phyloP scores from a whole-genome alignment of 2,329 filamentous ascomycete genomes.

The Pseudohalonectria lignicola region DNA sequence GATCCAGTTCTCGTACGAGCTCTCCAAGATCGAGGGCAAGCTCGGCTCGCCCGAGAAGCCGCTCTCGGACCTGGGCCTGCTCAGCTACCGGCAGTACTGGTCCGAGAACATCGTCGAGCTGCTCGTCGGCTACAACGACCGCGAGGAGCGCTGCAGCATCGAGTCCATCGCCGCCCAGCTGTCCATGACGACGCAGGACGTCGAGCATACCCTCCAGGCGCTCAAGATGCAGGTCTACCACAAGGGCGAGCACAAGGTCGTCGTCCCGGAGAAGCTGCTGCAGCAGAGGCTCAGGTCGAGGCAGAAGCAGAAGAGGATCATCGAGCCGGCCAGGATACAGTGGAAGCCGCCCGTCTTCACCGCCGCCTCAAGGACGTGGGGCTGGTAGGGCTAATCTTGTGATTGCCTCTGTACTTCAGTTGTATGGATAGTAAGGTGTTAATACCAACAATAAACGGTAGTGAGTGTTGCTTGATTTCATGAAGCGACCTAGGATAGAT shows the following conservation, averaged over 20 bases:
- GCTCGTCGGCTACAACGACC: constrained; percentile 61
- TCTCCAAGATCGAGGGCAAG: constrained; percentile 90
- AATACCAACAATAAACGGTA: too few species aligned
- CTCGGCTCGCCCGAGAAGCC: constrained; percentile 95
- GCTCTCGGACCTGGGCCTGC: constrained; percentile 79
- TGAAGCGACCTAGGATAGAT: too few species aligned
- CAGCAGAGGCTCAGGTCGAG: constrained; percentile 71
- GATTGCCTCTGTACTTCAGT: too few species aligned
- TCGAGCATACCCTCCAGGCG: constrained; percentile 88
- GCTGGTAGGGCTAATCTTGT: constrained; percentile 50
- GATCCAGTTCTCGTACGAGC: constrained; percentile 95
- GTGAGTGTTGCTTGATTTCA: too few species aligned
- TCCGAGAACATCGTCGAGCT: constrained; percentile 87
- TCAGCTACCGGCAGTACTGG: constrained; percentile 97
- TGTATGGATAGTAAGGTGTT: too few species aligned
- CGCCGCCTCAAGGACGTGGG: constrained; percentile 85
- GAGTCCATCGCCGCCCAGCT: constrained; percentile 70
- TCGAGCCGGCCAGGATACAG: constrained; percentile 69
- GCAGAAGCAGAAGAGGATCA: constrained; percentile 62
- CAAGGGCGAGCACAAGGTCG: constrained; percentile 93
- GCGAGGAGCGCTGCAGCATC: constrained; percentile 66
- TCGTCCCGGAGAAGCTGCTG: constrained; percentile 76
- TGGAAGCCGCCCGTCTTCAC: constrained; percentile 97
- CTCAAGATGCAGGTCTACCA: constrained; percentile 93
- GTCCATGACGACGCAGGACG: constrained; percentile 95